phyloP scores from a whole-genome alignment of 495 filamentous ascomycete genomes.

The Daldinia vernicosa region DNA sequence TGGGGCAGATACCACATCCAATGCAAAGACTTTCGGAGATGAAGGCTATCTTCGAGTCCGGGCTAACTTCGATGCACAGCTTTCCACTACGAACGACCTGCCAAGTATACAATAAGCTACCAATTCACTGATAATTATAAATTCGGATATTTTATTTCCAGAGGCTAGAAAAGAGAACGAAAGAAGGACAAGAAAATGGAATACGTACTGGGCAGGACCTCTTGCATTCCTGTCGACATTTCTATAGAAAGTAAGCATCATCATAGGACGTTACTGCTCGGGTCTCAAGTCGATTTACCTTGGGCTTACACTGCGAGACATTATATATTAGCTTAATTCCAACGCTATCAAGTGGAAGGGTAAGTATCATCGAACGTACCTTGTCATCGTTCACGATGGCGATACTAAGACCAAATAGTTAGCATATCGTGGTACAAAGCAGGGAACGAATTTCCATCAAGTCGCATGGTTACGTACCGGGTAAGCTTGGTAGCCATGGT shows the following conservation, averaged over 20 bases:
- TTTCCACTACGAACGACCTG: slow-evolving; percentile 90
- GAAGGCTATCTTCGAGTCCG: slow-evolving; percentile 94
- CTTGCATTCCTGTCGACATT: slow-evolving; percentile 99
- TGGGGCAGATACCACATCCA: slow-evolving; percentile 98
- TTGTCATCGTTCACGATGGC: slow-evolving; percentile 98
- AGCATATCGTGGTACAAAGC: slow-evolving; percentile 16
- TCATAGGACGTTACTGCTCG: neutral
- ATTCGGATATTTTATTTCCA: neutral
- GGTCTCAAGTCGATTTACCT: slow-evolving; percentile 63
- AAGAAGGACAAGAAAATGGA: too few relatives aligned
- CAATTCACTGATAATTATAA: neutral
- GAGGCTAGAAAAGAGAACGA: neutral
- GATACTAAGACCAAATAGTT: slow-evolving; percentile 67
- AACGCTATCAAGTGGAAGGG: slow-evolving; percentile 1
- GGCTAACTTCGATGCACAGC: slow-evolving; percentile 92
- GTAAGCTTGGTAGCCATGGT: slow-evolving; percentile 54
- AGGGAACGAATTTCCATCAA: slow-evolving; percentile 9
- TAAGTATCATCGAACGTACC: slow-evolving; percentile 60
- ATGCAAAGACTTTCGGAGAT: slow-evolving; percentile 96
- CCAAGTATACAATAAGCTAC: slow-evolving; percentile 22
- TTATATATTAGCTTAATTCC: slow-evolving; percentile 23
- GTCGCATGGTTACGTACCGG: slow-evolving; percentile 39
- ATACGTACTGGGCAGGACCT: slow-evolving; percentile 84
- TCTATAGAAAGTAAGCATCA: slow-evolving; percentile 57
- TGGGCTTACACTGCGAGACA: slow-evolving; percentile 88